These are phyloP conservation scores for Nakazawaea anatomiae DNA, from an alignment of 805 yeast species.

Conservation along the genomic window DNA sequence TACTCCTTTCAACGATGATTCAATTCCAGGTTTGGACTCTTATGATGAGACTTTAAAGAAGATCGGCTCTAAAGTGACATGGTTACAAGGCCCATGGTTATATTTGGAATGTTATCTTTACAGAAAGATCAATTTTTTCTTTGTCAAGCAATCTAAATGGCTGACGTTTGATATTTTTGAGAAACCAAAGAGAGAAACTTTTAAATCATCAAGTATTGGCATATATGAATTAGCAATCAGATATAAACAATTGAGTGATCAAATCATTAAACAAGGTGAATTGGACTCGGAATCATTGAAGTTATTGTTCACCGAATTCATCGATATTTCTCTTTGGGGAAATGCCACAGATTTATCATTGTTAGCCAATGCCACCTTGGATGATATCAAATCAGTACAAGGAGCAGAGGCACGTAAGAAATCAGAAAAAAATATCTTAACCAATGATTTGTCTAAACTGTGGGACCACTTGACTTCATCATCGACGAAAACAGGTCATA, in stretches of 20 bases:
- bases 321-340: conserved; percentile 94
- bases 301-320: conserved; percentile 71
- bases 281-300: conserved; percentile 34
- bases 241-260: conserved; percentile 33
- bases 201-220: conserved; percentile 68
- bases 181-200: conserved; percentile 64
- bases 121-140: conserved; percentile 47
- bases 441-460: conserved; percentile 65
- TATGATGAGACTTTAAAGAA: conserved; percentile 52
- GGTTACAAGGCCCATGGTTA: conserved; percentile 91
- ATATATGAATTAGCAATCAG: conserved; percentile 76
- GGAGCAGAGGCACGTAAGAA: conserved; percentile 82
- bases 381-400: conserved; percentile 86
- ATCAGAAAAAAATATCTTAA: conserved; percentile 72
- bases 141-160: conserved; percentile 39
- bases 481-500: conserved; percentile 14
- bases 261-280: conserved; percentile 17
- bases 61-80: conserved; percentile 32
- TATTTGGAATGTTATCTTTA: conserved; percentile 81
- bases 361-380: conserved; percentile 80
- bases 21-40: conserved; percentile 39
- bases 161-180: conserved; percentile 67
- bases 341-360: conserved; percentile 94
- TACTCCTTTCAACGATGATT: conserved; percentile 33
- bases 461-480: conserved; percentile 43